These are phyloP conservation scores for Aspergillus sp. DNA, from an alignment of 2,329 filamentous ascomycete genomes.

Conservation along the genomic window DNA sequence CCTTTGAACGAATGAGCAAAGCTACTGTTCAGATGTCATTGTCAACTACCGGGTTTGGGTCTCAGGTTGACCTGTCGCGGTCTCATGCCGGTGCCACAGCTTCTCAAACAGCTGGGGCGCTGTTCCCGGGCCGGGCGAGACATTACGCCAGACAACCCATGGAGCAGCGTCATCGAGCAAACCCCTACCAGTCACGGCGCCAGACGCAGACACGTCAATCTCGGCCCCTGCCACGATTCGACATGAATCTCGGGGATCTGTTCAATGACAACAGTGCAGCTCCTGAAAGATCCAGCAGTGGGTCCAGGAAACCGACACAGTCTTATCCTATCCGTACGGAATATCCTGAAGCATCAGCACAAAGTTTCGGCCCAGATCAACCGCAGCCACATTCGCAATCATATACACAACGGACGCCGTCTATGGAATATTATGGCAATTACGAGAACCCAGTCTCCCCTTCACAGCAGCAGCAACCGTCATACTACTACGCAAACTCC, in stretches of 20 bases:
- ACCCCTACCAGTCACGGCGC: slow-evolving; percentile 24
- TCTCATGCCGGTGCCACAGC: slow-evolving; percentile 11
- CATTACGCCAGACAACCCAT: slow-evolving; percentile 11
- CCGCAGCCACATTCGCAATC: slow-evolving; percentile 9
- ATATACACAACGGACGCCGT: slow-evolving; percentile 22
- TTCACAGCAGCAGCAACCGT: slow-evolving; percentile 21
- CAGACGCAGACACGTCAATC: slow-evolving; percentile 30
- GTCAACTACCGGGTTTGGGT: slow-evolving; percentile 76
- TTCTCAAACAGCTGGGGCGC: slow-evolving; percentile 7
- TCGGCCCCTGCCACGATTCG: slow-evolving; percentile 52
- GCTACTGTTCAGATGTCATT: slow-evolving; percentile 94
- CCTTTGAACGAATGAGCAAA: slow-evolving; percentile 91
- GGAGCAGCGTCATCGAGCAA: slow-evolving; percentile 17
- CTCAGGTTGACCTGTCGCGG: slow-evolving; percentile 28
- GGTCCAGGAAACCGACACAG: slow-evolving; percentile 20
- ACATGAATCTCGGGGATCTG: slow-evolving; percentile 52
- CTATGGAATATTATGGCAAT: slow-evolving; percentile 30
- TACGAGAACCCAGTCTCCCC: slow-evolving; percentile 31
- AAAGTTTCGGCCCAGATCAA: slow-evolving; percentile 19
- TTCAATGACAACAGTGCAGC: slow-evolving; percentile 42
- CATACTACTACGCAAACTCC: slow-evolving; percentile 28
- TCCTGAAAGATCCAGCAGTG: slow-evolving; percentile 30
- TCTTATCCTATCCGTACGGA: slow-evolving; percentile 18
- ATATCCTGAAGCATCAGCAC: slow-evolving; percentile 18
- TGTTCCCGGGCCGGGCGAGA: slow-evolving; percentile 10